Percentiles rank a stretch among this genome's conserved stretches.
These are phyloP conservation scores for Neospora caninum DNA, from an alignment of 169 alveolate genomes.

Conservation along the genomic window DNA sequence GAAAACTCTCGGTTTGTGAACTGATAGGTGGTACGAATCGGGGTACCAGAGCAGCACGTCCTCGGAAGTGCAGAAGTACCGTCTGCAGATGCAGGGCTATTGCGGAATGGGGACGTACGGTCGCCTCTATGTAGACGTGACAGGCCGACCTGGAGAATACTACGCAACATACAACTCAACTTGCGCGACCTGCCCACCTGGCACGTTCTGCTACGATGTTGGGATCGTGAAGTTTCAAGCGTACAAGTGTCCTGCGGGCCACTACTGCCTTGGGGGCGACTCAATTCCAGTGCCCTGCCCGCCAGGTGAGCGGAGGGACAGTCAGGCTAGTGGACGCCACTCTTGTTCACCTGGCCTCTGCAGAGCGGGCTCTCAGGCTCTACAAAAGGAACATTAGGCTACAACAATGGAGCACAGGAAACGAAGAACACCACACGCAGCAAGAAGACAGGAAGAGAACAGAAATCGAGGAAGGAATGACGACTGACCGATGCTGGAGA, in stretches of 20 bases:
- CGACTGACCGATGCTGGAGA: no score
- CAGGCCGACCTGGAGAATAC: neutral
- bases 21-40: conserved; percentile 10
- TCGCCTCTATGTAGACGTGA: neutral
- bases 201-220: neutral
- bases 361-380: no score
- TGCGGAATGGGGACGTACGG: conserved; percentile 39
- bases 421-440: no score
- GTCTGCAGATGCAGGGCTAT: conserved; percentile 1
- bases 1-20: neutral
- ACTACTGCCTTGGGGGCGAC: conserved; percentile 14
- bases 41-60: neutral
- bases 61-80: neutral
- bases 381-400: no score
- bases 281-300: conserved; percentile 1
- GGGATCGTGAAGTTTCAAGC: neutral
- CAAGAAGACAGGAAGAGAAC: no score
- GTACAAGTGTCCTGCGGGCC: neutral
- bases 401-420: no score
- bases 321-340: no score
- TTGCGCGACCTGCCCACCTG: conserved; percentile 20
- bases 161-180: neutral
- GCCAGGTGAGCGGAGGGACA: neutral
- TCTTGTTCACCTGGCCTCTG: no score
- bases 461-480: no score